phyloP scores from a whole-genome alignment of 306 rosid genomes.

The Cicer pinnatifidum region DNA sequence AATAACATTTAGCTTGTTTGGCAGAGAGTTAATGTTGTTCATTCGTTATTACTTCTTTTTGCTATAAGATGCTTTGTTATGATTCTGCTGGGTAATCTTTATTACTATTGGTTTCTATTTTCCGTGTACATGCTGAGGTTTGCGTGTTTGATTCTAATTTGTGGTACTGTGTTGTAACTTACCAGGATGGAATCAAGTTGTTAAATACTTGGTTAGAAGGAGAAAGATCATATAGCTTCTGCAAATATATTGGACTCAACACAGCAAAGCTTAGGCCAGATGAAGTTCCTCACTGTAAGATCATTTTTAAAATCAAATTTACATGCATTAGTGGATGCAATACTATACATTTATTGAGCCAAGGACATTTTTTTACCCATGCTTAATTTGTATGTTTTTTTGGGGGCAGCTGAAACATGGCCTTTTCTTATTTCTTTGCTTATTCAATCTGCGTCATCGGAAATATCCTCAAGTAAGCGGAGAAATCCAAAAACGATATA shows the following conservation, averaged over 20 bases:
- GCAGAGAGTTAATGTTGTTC: neutral
- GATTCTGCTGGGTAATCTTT: slow-evolving; percentile 28
- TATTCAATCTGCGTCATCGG: slow-evolving; percentile 69
- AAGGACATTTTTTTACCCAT: slow-evolving; percentile 27
- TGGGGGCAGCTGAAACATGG: slow-evolving; percentile 89
- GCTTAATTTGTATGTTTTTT: slow-evolving; percentile 41
- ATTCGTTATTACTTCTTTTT: slow-evolving; percentile 16
- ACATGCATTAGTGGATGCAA: slow-evolving; percentile 36
- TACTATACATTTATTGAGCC: slow-evolving; percentile 25
- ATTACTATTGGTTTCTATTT: slow-evolving; percentile 8
- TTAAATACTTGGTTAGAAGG: slow-evolving; percentile 94
- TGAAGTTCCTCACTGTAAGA: slow-evolving; percentile 74
- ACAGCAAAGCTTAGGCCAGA: slow-evolving; percentile 74
- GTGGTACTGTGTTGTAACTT: slow-evolving; percentile 5
- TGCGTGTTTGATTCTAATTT: slow-evolving; percentile 28
- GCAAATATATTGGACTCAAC: slow-evolving; percentile 69
- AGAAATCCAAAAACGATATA: slow-evolving; percentile 67
- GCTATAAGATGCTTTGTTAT: neutral
- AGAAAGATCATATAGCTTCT: slow-evolving; percentile 66
- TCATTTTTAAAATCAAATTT: slow-evolving; percentile 29
- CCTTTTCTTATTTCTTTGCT: slow-evolving; percentile 75
- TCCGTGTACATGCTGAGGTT: neutral
- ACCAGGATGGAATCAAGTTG: slow-evolving; percentile 83
- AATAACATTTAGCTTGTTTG: slow-evolving; percentile 13
- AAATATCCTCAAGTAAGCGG: slow-evolving; percentile 78